A percentile compares a stretch with the other conserved stretches of the same genome.
Conservation (phyloP, 2,329 filamentous ascomycete genomes). For the Coniella lustricola region DNA sequence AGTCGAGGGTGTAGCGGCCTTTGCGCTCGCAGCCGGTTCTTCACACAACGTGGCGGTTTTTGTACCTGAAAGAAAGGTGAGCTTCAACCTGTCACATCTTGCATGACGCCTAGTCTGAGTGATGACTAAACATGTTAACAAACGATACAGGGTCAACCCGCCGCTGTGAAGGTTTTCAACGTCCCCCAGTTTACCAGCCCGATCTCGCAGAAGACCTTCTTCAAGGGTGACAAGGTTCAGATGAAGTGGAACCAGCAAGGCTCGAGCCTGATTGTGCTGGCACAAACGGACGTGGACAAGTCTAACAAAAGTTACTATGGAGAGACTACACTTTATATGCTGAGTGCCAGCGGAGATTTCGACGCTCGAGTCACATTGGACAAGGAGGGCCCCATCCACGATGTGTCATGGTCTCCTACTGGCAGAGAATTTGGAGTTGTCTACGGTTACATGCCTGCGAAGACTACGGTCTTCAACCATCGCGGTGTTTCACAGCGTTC, state of each 20-base stretch:
- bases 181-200: slow-evolving; percentile 78
- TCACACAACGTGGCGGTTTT: slow-evolving; percentile 92
- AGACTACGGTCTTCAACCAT: slow-evolving; percentile 95
- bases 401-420: slow-evolving; percentile 64
- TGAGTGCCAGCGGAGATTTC: slow-evolving; percentile 85
- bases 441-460: slow-evolving; percentile 98
- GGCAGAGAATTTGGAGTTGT: slow-evolving; percentile 96
- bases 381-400: slow-evolving; percentile 34
- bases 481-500: slow-evolving; percentile 75
- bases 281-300: slow-evolving; percentile 96
- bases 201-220: slow-evolving; percentile 96
- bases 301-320: slow-evolving; percentile 99
- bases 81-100: slow-evolving; percentile 18
- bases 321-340: slow-evolving; percentile 92
- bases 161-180: slow-evolving; percentile 88
- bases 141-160: slow-evolving; percentile 71
- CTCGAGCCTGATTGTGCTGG: slow-evolving; percentile 85
- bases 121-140: slow-evolving; percentile 17
- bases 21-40: slow-evolving; percentile 82
- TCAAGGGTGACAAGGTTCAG: slow-evolving; percentile 98
- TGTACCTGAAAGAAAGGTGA: slow-evolving; percentile 87
- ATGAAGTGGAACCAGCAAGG: slow-evolving; percentile 95
- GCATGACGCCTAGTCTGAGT: background rate
- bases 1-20: slow-evolving; percentile 83
- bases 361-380: slow-evolving; percentile 71